Evolutionary conservation across 1,284 basidiomycete genomes (phyloP).

Genomic region (Puccinia polysora): DNA sequence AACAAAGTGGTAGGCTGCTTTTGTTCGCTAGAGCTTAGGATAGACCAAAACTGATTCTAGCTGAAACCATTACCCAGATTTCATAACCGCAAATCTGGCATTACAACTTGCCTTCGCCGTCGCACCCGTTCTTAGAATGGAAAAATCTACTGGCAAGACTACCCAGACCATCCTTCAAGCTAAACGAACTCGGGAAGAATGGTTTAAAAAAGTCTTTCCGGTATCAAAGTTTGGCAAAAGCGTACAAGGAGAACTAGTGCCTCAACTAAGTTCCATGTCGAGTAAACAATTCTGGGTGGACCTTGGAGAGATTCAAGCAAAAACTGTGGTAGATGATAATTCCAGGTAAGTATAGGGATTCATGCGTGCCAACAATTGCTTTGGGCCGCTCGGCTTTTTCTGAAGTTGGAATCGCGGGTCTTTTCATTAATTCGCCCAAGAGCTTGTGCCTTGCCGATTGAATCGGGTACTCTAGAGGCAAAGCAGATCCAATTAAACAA

Average conservation of each 20-base stretch:
- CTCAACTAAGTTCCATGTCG: slow-evolving; percentile 17
- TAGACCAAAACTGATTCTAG: not conserved
- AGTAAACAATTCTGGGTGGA: slow-evolving; percentile 34
- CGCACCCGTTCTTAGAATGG: slow-evolving; percentile 13
- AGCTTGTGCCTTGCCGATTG: slow-evolving; percentile 32
- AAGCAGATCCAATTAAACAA: slow-evolving; percentile 16
- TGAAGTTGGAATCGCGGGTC: too few relatives aligned
- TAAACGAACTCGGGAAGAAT: slow-evolving; percentile 6
- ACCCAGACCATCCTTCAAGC: not conserved
- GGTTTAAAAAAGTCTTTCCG: slow-evolving; percentile 41
- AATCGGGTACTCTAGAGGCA: not conserved
- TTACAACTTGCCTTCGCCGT: slow-evolving; percentile 38
- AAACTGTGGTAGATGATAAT: slow-evolving; percentile 19
- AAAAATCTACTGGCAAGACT: slow-evolving; percentile 7
- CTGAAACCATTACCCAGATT: not conserved
- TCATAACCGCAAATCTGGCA: slow-evolving; percentile 29
- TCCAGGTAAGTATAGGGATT: slow-evolving; percentile 13
- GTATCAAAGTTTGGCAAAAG: slow-evolving; percentile 16
- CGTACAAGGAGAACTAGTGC: slow-evolving; percentile 13
- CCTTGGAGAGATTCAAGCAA: slow-evolving; percentile 27
- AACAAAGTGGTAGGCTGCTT: slow-evolving; percentile 12
- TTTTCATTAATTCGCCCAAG: slow-evolving; percentile 7
- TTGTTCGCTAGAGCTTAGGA: not conserved
- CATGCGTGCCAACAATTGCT: not conserved
- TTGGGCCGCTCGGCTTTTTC: not conserved